These are phyloP conservation scores for Massarina eburnea DNA, from an alignment of 2,329 filamentous ascomycete genomes.

Conservation along the genomic window DNA sequence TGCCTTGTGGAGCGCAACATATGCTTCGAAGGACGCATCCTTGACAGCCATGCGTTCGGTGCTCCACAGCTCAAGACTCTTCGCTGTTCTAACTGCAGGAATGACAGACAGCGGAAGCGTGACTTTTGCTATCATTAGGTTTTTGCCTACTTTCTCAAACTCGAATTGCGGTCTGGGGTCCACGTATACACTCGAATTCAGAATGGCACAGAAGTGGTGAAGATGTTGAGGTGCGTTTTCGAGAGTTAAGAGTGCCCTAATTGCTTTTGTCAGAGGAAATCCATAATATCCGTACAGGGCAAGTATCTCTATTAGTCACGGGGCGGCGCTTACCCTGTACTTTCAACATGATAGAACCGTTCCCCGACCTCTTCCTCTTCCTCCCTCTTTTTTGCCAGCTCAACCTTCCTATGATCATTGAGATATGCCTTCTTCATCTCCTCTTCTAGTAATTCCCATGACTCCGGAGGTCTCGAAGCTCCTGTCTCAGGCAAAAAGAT, in stretches of 20 bases:
- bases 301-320: too few relatives aligned
- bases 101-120: conserved; percentile 71
- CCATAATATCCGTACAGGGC: neutral
- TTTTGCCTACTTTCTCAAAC: conserved; percentile 44
- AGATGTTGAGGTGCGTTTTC: conserved; percentile 76
- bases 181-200: conserved; percentile 61
- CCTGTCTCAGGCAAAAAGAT: conserved; percentile 50
- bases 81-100: conserved; percentile 57
- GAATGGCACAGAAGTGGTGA: conserved; percentile 73
- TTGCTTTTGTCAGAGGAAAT: neutral
- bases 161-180: conserved; percentile 70
- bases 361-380: conserved; percentile 51
- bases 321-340: conserved; percentile 29
- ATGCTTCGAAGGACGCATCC: conserved; percentile 83
- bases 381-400: conserved; percentile 48
- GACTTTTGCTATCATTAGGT: conserved; percentile 60
- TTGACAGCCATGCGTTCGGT: conserved; percentile 73
- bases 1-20: conserved; percentile 66
- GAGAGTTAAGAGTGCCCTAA: conserved; percentile 68
- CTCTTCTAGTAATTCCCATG: conserved; percentile 69
- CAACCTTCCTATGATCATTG: conserved; percentile 59
- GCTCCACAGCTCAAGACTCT: conserved; percentile 61
- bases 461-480: conserved; percentile 37
- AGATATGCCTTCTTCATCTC: conserved; percentile 73
- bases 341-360: conserved; percentile 21